A percentile compares a stretch with the other conserved stretches of the same genome.
These are phyloP conservation scores for Globisporangium cylindrosporum DNA, from an alignment of 352 stramenopile species.

Conservation along the genomic window DNA sequence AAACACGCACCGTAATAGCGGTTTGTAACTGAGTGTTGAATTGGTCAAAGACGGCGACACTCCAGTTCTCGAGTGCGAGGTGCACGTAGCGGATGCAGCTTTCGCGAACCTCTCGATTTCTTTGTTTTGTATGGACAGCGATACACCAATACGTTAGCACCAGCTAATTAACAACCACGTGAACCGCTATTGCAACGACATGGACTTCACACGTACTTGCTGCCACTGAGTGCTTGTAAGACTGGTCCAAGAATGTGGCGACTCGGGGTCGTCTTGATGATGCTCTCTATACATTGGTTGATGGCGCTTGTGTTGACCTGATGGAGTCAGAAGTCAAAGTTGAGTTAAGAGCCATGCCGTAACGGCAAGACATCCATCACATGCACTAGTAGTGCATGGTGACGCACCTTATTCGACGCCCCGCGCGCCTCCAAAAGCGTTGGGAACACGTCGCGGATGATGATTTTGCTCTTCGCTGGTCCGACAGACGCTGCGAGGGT, in stretches of 20 bases:
- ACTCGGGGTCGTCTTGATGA: conserved; percentile 41
- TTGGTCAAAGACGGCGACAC: conserved; percentile 29
- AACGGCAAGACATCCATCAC: neutral
- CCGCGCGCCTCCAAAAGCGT: conserved; percentile 54
- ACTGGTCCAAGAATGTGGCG: conserved; percentile 48
- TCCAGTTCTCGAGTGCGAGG: conserved; percentile 44
- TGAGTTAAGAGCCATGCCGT: neutral
- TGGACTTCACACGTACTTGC: conserved; percentile 36
- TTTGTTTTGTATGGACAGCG: conserved; percentile 12
- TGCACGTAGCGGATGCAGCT: conserved; percentile 57
- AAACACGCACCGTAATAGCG: conserved; percentile 30
- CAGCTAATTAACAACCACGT: neutral
- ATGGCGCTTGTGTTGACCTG: conserved; percentile 48
- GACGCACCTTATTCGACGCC: conserved; percentile 36
- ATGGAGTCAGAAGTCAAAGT: neutral
- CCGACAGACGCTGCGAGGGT: conserved; percentile 34
- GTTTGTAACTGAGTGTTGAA: conserved; percentile 42
- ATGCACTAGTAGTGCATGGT: too few species aligned
- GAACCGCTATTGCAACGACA: too few species aligned
- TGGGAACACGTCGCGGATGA: conserved; percentile 61
- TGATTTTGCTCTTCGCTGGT: conserved; percentile 40
- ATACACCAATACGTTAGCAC: neutral
- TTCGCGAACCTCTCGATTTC: conserved; percentile 59
- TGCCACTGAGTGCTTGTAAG: conserved; percentile 37
- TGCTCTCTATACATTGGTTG: conserved; percentile 50